These are phyloP conservation scores for Zymoseptoria tritici DNA, from an alignment of 2,329 filamentous ascomycete genomes.

Conservation along the genomic window DNA sequence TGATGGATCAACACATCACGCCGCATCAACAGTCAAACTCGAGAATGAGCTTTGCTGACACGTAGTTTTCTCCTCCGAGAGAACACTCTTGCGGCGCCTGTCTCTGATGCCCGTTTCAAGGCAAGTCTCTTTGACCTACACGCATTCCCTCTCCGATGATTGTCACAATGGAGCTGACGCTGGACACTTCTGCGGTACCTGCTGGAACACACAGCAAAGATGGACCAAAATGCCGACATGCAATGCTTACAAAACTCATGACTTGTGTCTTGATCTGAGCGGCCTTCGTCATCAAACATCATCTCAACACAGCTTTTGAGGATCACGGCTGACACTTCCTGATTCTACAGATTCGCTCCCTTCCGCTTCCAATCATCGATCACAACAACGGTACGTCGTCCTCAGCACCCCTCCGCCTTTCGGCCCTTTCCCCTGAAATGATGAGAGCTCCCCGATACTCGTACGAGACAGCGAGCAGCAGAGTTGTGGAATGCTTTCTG, in stretches of 20 bases:
- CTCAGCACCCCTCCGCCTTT: neutral
- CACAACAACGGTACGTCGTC: neutral
- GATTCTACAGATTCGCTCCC: neutral
- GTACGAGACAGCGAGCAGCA: neutral
- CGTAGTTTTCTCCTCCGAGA: neutral
- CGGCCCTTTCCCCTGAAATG: neutral
- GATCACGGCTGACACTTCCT: neutral
- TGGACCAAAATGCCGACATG: neutral
- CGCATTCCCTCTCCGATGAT: neutral
- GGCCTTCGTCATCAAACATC: neutral
- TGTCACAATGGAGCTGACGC: too few relatives aligned
- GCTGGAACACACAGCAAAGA: neutral
- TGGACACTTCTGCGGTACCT: neutral
- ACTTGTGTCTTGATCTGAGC: neutral
- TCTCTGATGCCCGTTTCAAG: neutral
- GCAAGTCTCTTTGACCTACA: neutral
- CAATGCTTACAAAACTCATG: neutral
- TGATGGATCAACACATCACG: neutral
- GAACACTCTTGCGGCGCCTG: too few relatives aligned
- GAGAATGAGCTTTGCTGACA: neutral
- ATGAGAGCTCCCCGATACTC: neutral
- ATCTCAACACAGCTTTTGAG: neutral
- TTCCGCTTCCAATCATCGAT: neutral
- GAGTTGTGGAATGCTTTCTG: neutral
- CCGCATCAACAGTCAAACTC: neutral